Evolutionary conservation across 2,329 filamentous ascomycete genomes (phyloP), one percentile per base, ranked within the genome.

Genomic region (Aspergillus brunneoviolaceus): DNA sequence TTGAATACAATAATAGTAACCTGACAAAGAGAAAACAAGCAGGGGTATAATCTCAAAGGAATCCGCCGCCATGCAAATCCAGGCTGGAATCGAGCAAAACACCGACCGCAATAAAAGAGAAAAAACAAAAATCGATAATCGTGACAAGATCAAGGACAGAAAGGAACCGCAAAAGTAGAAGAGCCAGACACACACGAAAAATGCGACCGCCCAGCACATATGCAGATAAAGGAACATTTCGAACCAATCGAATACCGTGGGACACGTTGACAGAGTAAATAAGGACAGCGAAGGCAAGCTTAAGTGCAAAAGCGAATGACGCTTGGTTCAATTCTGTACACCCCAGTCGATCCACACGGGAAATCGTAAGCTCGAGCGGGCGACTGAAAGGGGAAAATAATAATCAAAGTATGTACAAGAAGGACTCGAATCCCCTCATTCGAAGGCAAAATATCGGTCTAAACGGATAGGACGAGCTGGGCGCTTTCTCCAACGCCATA

Each of bases 391-490:
- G 59, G 60, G 35, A 42, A 60, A 64, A 55, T 45, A 49, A 55
- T 48, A 55, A 48, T 48, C 57, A 59, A 67, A 66, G 62, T 70
- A 73, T 70, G 63, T 71, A 69, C 69, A 71, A 65, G 64, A 65
- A 65, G 58, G 62, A 66, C 57, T 62, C 57, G 47, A 35, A 62
- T 64, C 63, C 60, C 60, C 57, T 51, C 53, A 31, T 33, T 16
- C 33, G 52, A 62, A 59, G 60, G 39, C 39, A 45, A 45, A 2
- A 19, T 62, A 57, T 55, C 60, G 61, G 59, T 64, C 66, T 73
- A 92, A 70, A 91, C 80, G 62, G 90, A 92, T 70, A 93, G 82
- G 72, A 93, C 89, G 75, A 91, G 91, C 70, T 82, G 80, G 56
- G 79, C 74, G 61, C 81, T 77, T 69, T 79, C 74, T 51, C 75